These are phyloP conservation scores for Phytophthora chlamydospora DNA, from an alignment of 352 stramenopile species.

Conservation along the genomic window DNA sequence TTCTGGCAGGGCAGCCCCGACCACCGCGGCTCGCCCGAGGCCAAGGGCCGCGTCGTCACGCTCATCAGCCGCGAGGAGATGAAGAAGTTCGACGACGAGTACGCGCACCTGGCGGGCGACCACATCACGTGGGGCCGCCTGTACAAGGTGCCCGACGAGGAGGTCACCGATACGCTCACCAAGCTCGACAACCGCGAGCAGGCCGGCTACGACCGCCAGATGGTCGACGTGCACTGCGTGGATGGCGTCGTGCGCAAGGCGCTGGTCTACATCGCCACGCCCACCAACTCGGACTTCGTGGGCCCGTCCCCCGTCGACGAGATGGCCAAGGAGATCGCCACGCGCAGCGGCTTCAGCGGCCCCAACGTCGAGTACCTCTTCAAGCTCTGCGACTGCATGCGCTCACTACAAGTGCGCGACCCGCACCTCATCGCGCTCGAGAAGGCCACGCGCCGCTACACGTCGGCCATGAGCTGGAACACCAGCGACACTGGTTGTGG, in stretches of 20 bases:
- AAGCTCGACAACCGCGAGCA: slow-evolving; percentile 88
- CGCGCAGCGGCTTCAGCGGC: slow-evolving; percentile 67
- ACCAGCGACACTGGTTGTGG: slow-evolving; percentile 46
- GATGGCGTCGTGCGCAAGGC: slow-evolving; percentile 70
- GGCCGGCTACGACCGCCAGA: slow-evolving; percentile 80
- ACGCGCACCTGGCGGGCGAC: slow-evolving; percentile 66
- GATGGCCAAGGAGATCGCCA: slow-evolving; percentile 86
- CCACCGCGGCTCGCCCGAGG: slow-evolving; percentile 81
- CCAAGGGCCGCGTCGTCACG: slow-evolving; percentile 84
- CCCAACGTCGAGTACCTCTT: slow-evolving; percentile 89
- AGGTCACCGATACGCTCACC: slow-evolving; percentile 74
- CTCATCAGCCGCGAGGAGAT: slow-evolving; percentile 84
- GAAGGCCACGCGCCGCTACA: slow-evolving; percentile 68
- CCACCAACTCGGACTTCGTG: slow-evolving; percentile 85
- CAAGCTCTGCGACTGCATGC: slow-evolving; percentile 84
- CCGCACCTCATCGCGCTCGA: slow-evolving; percentile 79
- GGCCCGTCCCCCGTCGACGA: slow-evolving; percentile 69
- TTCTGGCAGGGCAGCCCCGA: slow-evolving; percentile 92
- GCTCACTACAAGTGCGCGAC: slow-evolving; percentile 71
- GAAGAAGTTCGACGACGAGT: slow-evolving; percentile 73
- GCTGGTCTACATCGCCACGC: slow-evolving; percentile 86
- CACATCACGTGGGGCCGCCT: slow-evolving; percentile 86
- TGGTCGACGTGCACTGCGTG: slow-evolving; percentile 80
- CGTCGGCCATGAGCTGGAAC: slow-evolving; percentile 49
- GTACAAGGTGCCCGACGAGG: slow-evolving; percentile 84